Evolutionary conservation across 495 filamentous ascomycete species (phyloP), one percentile per base, ranked within the genome.

Genomic region (Aspergillus ostianus): DNA sequence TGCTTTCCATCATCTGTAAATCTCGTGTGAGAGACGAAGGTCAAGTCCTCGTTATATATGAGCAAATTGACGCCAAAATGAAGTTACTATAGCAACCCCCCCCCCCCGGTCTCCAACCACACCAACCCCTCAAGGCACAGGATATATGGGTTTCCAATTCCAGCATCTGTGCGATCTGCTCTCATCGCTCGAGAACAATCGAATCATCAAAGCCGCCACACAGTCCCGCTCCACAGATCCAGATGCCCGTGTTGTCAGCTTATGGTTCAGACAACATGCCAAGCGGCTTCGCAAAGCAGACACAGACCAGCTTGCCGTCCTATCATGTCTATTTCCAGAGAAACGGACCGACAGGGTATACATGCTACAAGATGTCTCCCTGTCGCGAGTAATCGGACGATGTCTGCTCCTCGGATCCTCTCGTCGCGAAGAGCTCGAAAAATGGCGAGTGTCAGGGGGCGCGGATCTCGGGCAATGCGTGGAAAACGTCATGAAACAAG

Each of bases 341-440:
- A 86, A 83, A 64, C 79, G 90, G 56, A 81, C 81, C 0, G 92
- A 96, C 67, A 81, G 91, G 21, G 87, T 91, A 9, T 96, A 92
- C 68, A 76, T 74, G 57, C 73, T 94, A 0, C 81, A 89, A 60
- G 79, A 82, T 17, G 70, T 70, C 13, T 79, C 76, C 3, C 76
- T 96, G 1, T 82, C 85, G 41, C 78, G 77, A 27, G 77, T 87
- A 18, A 80, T 96, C 12, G 84, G 82, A 12, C 82, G 87, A 59
- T 85, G 82, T 27, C 72, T 93, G 26, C 64, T 79, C 6, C 74
- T 94, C 13, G 85, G 87, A 9, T 69, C 68, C 6, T 84, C 78
- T 0, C 77, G 89, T 12, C 71, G 83, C n/a, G 68, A 73, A 49
- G 80, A 89, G 32, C 73, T 96, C 17, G 78, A 81, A 45, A 77